Conservation (phyloP, 805 yeast genomes). For the Candida andamanensis region DNA sequence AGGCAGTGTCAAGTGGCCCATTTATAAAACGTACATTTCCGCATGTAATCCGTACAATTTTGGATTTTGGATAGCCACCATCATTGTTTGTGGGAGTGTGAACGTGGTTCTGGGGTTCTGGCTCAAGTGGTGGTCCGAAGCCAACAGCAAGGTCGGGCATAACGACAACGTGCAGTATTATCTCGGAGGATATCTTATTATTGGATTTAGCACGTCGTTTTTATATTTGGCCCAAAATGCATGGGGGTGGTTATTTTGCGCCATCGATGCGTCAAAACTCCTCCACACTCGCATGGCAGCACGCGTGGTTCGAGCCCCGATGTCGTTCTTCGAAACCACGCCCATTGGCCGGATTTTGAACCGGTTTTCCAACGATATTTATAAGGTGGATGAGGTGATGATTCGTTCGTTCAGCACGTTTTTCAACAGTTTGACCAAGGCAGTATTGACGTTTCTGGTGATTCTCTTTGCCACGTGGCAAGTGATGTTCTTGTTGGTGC, state of each 20-base stretch:
- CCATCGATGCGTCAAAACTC: conserved; percentile 72
- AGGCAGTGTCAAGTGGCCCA: conserved; percentile 87
- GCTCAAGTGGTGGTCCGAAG: conserved; percentile 97
- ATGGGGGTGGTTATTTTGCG: conserved; percentile 71
- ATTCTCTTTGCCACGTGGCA: conserved; percentile 86
- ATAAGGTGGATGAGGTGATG: conserved; percentile 71
- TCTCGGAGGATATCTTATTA: conserved; percentile 64
- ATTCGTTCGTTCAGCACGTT: conserved; percentile 70
- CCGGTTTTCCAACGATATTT: conserved; percentile 83
- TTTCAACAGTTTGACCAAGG: conserved; percentile 54
- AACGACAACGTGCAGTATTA: conserved; percentile 71
- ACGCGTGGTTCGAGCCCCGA: conserved; percentile 66
- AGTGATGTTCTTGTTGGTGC: conserved; percentile 64
- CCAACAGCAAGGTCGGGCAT: conserved; percentile 59
- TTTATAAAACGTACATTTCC: conserved; percentile 74
- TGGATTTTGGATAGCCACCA: conserved; percentile 45
- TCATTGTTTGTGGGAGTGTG: conserved; percentile 52
- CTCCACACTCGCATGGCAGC: conserved; percentile 63
- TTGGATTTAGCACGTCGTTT: conserved; percentile 68
- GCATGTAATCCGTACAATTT: conserved; percentile 79
- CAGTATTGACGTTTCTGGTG: conserved; percentile 75
- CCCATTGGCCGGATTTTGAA: conserved; percentile 84
- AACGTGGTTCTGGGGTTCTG: conserved; percentile 76
- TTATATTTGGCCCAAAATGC: conserved; percentile 60
- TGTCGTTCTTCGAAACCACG: conserved; percentile 76